Percentiles rank a stretch among this genome's conserved stretches.
These are phyloP conservation scores for Cyclotella atomus DNA, from an alignment of 108 stramenopile species.

Conservation along the genomic window DNA sequence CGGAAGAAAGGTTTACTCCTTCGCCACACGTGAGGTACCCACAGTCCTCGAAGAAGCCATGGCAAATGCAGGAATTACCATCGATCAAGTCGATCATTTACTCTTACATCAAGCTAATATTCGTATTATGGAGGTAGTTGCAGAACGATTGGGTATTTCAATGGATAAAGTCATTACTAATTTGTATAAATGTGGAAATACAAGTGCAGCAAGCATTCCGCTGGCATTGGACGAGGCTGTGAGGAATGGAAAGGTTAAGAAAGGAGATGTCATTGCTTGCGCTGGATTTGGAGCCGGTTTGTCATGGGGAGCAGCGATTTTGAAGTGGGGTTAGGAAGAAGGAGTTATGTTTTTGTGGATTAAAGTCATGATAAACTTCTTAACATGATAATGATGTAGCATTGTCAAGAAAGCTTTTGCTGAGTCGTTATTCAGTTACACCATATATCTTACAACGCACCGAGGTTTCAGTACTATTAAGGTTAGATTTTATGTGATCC, in stretches of 20 bases:
- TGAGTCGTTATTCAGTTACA: too few species aligned
- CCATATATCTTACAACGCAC: too few species aligned
- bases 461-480: too few species aligned
- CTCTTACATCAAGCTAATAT: conserved; percentile 98
- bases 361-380: too few species aligned
- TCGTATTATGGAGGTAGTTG: conserved; percentile 96
- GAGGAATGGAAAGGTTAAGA: conserved; percentile 86
- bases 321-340: conserved; percentile 95
- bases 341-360: too few species aligned
- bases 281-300: conserved; percentile 98
- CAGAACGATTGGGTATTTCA: conserved; percentile 88
- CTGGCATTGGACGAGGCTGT: conserved; percentile 96
- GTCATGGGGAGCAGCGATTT: conserved; percentile 95
- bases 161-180: conserved; percentile 95
- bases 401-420: too few species aligned
- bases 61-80: conserved; percentile 83
- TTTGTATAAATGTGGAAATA: conserved; percentile 92
- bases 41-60: conserved; percentile 89
- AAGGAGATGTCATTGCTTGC: conserved; percentile 96
- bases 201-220: conserved; percentile 93
- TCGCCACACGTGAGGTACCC: conserved; percentile 95
- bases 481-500: too few species aligned
- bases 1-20: conserved; percentile 95
- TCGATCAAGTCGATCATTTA: conserved; percentile 93
- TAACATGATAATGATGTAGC: too few species aligned